Percentiles rank a stretch among this genome's conserved stretches.
These are phyloP conservation scores for Alloascoidea hylecoeti DNA, from an alignment of 805 yeast species.

Conservation along the genomic window DNA sequence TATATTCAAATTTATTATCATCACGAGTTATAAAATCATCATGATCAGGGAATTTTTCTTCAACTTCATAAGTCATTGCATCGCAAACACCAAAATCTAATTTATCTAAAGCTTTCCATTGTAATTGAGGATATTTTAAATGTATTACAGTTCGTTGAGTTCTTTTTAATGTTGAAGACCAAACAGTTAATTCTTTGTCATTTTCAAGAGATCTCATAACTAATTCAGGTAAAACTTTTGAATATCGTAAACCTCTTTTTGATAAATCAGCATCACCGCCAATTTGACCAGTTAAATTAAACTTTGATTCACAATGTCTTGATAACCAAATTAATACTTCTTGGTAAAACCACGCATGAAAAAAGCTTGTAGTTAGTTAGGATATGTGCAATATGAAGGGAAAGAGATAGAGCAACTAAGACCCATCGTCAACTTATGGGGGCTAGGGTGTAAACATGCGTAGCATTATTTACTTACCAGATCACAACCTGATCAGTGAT, in stretches of 20 bases:
- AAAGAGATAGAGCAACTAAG: too few relatives aligned
- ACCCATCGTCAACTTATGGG: too few relatives aligned
- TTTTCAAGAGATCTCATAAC: conserved; percentile 43
- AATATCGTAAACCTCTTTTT: conserved; percentile 74
- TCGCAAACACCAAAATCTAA: conserved; percentile 97
- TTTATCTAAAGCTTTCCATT: conserved; percentile 96
- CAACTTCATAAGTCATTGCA: conserved; percentile 92
- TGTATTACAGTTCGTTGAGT: conserved; percentile 86
- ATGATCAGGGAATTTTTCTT: conserved; percentile 76
- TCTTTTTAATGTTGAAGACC: conserved; percentile 88
- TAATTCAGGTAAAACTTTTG: conserved; percentile 64
- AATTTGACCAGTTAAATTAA: conserved; percentile 84
- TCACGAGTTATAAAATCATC: conserved; percentile 94
- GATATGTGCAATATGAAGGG: too few relatives aligned
- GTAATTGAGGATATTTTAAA: conserved; percentile 68
- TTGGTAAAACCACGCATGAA: too few relatives aligned
- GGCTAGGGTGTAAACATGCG: too few relatives aligned
- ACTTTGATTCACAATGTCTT: conserved; percentile 91
- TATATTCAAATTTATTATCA: conserved; percentile 87
- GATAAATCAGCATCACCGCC: conserved; percentile 90
- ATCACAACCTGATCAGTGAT: too few relatives aligned
- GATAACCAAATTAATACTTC: conserved; percentile 89
- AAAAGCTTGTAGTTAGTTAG: too few relatives aligned
- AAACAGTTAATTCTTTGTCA: conserved; percentile 57
- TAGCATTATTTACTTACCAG: too few relatives aligned